phyloP scores from a whole-genome alignment of 345 rosid genomes.

The thale cress (Arabidopsis thaliana) region DNA sequence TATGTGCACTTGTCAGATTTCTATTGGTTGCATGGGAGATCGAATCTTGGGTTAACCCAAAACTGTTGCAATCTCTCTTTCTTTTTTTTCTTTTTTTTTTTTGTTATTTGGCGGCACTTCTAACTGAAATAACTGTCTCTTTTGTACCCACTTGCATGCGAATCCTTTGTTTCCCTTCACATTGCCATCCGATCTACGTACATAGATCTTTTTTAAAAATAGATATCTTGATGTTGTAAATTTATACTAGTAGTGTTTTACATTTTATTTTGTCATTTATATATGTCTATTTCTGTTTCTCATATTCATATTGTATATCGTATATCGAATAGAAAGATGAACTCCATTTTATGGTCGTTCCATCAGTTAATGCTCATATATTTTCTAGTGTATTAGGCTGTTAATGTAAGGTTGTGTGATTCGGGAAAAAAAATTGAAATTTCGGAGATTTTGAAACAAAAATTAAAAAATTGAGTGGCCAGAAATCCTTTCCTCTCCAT shows the following conservation, averaged over 20 bases:
- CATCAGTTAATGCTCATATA: background rate
- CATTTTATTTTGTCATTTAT: background rate
- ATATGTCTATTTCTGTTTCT: background rate
- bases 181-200: conserved; percentile 9
- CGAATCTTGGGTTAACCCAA: conserved; percentile 45
- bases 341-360: background rate
- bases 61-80: conserved; percentile 42
- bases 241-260: background rate
- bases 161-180: conserved; percentile 2
- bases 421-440: background rate
- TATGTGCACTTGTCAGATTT: conserved; percentile 4
- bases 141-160: conserved; percentile 40
- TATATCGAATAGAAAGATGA: background rate
- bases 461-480: background rate
- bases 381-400: background rate
- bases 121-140: conserved; percentile 49
- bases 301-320: background rate
- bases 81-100: background rate
- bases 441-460: background rate
- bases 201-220: background rate
- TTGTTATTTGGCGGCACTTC: conserved; percentile 40
- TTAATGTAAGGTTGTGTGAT: background rate
- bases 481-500: background rate
- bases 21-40: conserved; percentile 39
- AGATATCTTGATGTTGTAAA: background rate